Percentiles rank a stretch among this genome's conserved stretches.
Evolutionary conservation across 2,329 filamentous ascomycete species (phyloP).

Genomic region (Neonectria punicea): DNA sequence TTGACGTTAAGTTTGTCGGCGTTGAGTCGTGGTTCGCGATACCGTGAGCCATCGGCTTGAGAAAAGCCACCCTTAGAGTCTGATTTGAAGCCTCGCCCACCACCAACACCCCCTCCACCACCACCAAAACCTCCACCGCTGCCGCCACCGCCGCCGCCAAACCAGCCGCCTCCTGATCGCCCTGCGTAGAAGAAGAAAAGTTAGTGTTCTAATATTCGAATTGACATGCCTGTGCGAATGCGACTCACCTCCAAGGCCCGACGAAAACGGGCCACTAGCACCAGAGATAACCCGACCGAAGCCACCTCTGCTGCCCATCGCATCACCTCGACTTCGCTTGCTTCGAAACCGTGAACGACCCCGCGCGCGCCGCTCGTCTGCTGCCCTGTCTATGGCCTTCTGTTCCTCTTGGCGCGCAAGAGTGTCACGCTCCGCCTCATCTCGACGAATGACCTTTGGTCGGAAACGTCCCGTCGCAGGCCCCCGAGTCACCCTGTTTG

Average conservation of each 20-base stretch:
- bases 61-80: constrained; percentile 53
- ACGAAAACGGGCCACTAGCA: constrained; percentile 54
- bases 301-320: constrained; percentile 55
- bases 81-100: constrained; percentile 44
- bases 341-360: constrained; percentile 54
- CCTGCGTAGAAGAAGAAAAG: constrained; percentile 22
- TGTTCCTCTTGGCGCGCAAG: constrained; percentile 57
- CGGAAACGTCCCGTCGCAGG: constrained; percentile 55
- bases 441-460: constrained; percentile 61
- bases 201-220: constrained; percentile 17
- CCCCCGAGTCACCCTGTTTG: constrained; percentile 50
- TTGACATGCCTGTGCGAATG: constrained; percentile 2
- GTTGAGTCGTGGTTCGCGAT: constrained; percentile 63
- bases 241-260: constrained; percentile 43
- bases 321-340: constrained; percentile 56
- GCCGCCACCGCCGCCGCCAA: constrained; percentile 36
- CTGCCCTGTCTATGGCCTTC: constrained; percentile 54
- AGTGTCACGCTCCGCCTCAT: constrained; percentile 60
- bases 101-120: constrained; percentile 41
- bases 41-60: constrained; percentile 45
- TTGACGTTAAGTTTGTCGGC: constrained; percentile 64
- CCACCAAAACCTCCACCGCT: constrained; percentile 41
- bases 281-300: constrained; percentile 48
- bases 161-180: constrained; percentile 44
- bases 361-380: constrained; percentile 52